Base-by-base conservation (phyloP, 108 stramenopile genomes). In the Nannochloropsis salina region DNA sequence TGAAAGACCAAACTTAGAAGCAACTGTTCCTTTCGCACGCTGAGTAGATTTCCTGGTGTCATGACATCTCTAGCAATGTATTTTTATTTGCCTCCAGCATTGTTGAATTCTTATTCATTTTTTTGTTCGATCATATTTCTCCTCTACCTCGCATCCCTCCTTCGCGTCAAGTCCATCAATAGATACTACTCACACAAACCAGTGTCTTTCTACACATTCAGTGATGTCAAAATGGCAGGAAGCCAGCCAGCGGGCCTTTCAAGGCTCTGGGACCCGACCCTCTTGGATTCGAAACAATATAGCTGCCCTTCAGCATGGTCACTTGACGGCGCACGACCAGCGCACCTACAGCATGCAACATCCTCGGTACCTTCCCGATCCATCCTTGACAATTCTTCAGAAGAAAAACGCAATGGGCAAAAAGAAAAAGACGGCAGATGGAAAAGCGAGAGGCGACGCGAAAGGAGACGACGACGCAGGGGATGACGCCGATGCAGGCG, bases 211-310 rank as follows among this genome's bases (percentile, higher is more conserved):
- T 1, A 12, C 61, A 3, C 2, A 74, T n/a, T n/a, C n/a, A 74
- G 61, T 74, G 0, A 74, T 74, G 8, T 74, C 61, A n/a, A 6
- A 74, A 6, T 74, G 61, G 61, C 61, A 74, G 2, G 61, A 74
- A n/a, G 15, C 61, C 61, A 74, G 20, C 61, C 61, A n/a, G 20
- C 61, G 61, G 15, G 15, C 61, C 61, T 1, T 74, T 6, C 15
- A 15, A n/a, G 61, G 61, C 61, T 74, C 61, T 4, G 61, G 61
- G 15, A 74, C 6, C 61, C 15, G n/a, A n/a, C 61, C 61, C n/a
- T 74, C 61, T 15, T 74, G 61, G 61, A 74, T 74, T 74, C 61
- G 61, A n/a, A 74, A n/a, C 61, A 74, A 74, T n/a, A 15, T 74
- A n/a, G 61, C 61, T n/a, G 61, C 61, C 8, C 61, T 74, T 8